Conservation (phyloP, 179 eudicot species). For the Gypsophila paniculata region DNA sequence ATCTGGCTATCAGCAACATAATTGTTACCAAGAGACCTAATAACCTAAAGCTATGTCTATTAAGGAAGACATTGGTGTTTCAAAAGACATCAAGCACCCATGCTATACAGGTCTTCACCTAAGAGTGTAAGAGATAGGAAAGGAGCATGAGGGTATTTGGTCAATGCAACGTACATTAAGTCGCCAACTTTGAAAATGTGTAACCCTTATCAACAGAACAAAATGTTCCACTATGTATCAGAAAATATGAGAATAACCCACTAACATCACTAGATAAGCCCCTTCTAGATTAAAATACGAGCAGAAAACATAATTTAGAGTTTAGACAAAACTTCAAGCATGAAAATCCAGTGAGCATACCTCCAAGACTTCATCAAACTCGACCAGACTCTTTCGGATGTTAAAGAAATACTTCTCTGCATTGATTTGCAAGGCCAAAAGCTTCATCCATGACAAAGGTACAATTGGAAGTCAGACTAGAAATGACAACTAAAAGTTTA, state of each 20-base stretch:
- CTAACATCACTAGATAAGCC: background rate
- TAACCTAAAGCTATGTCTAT: background rate
- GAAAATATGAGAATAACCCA: background rate
- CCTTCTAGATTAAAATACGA: background rate
- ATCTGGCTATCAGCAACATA: background rate
- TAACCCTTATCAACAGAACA: background rate
- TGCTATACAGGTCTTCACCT: background rate
- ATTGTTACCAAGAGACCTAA: background rate
- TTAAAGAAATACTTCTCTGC: constrained; percentile 90
- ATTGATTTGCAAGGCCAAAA: constrained; percentile 74
- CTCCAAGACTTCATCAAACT: constrained; percentile 99
- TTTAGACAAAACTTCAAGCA: constrained; percentile 1
- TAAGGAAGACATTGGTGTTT: background rate
- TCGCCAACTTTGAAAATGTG: too few species aligned
- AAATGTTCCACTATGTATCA: background rate
- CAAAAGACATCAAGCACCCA: constrained; percentile 5
- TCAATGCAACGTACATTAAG: background rate
- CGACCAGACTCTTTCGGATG: constrained; percentile 85
- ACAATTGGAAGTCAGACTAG: constrained; percentile 12
- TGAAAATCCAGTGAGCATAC: constrained; percentile 37
- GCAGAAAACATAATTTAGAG: background rate
- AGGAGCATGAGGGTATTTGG: background rate
- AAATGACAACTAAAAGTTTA: too few species aligned
- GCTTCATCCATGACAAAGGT: constrained; percentile 39
- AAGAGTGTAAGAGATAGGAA: background rate